These are phyloP conservation scores for Boletus speciosus DNA, from an alignment of 768 basidiomycete genomes.

Conservation along the genomic window DNA sequence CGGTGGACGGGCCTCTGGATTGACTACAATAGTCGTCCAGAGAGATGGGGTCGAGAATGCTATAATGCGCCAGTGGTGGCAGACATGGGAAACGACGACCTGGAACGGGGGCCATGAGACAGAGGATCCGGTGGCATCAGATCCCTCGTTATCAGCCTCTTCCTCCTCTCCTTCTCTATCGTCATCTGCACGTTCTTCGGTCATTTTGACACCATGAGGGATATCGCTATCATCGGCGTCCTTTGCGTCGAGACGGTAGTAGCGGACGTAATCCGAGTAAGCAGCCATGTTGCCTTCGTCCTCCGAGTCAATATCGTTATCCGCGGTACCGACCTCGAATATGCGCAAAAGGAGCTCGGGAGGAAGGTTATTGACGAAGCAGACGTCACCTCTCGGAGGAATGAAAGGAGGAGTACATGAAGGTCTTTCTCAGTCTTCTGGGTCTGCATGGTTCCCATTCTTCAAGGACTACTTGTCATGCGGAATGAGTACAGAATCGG, in stretches of 20 bases:
- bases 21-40: slow-evolving; percentile 46
- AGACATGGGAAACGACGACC: slow-evolving; percentile 59
- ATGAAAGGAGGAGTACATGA: slow-evolving; percentile 37
- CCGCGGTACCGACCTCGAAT: slow-evolving; percentile 46
- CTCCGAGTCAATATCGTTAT: slow-evolving; percentile 24
- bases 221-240: slow-evolving; percentile 19
- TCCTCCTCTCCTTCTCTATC: not conserved
- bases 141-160: not conserved
- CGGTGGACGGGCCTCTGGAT: slow-evolving; percentile 31
- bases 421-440: not conserved
- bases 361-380: slow-evolving; percentile 52
- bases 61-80: slow-evolving; percentile 53
- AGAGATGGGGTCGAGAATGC: slow-evolving; percentile 52
- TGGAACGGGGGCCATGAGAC: slow-evolving; percentile 37
- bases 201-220: not conserved
- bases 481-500: not conserved
- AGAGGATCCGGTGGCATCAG: slow-evolving; percentile 3
- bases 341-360: slow-evolving; percentile 56
- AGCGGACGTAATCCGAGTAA: not conserved
- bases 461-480: not conserved
- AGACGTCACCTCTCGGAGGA: slow-evolving; percentile 39
- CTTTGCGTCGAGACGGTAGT: slow-evolving; percentile 35
- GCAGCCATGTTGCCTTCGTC: slow-evolving; percentile 34
- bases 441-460: slow-evolving; percentile 4
- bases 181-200: not conserved